Percentiles rank a stretch among this genome's conserved stretches.
These are phyloP conservation scores for Eragrostis curvula DNA, from an alignment of 176 grass and related monocot species.

Conservation along the genomic window DNA sequence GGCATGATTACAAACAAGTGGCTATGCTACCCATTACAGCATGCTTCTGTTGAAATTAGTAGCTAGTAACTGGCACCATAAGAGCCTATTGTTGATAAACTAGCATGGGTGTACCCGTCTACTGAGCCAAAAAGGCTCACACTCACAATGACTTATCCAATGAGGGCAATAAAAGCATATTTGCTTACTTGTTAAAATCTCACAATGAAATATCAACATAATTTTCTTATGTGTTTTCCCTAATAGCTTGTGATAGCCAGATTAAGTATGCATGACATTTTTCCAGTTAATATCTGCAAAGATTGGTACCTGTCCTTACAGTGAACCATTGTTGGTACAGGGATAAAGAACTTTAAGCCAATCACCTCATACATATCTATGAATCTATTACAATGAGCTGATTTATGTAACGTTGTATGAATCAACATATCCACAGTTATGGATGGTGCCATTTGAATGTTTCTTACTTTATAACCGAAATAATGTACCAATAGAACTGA, in stretches of 20 bases:
- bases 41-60: slow-evolving; percentile 3
- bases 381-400: neutral
- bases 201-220: neutral
- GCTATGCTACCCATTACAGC: neutral
- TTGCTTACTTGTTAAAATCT: neutral
- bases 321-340: neutral
- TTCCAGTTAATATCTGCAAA: neutral
- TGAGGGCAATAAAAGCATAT: neutral
- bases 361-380: neutral
- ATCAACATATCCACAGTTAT: neutral
- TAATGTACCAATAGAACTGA: neutral
- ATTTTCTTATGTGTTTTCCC: neutral
- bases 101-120: neutral
- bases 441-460: neutral
- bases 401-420: neutral
- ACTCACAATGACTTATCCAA: too few species aligned
- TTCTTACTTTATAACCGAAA: neutral
- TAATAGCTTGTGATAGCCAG: neutral
- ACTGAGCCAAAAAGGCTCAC: neutral
- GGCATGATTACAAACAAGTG: neutral
- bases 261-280: neutral
- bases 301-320: neutral
- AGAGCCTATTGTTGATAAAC: too few species aligned
- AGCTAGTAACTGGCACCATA: neutral
- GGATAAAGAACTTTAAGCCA: neutral